Evolutionary conservation across 768 basidiomycete genomes (phyloP).

Genomic region (Grammothele lineata): DNA sequence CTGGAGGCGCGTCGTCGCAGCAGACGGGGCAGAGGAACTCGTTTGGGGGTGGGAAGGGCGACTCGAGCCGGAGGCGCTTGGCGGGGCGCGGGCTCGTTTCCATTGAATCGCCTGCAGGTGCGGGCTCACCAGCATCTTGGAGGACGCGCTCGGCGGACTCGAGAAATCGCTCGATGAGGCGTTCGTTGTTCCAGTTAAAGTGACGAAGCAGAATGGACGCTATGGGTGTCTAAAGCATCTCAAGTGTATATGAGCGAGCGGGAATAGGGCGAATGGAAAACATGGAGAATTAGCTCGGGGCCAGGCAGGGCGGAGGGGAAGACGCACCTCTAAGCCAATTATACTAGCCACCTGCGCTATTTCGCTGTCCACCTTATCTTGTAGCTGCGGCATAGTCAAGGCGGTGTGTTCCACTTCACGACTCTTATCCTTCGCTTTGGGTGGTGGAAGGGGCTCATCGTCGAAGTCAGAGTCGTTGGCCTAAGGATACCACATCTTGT

Average conservation of each 20-base stretch:
- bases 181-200: conserved; percentile 93
- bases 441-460: conserved; percentile 10
- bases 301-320: neutral
- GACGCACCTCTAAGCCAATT: conserved; percentile 26
- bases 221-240: conserved; percentile 47
- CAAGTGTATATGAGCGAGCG: neutral
- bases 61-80: conserved; percentile 23
- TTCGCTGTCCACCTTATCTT: conserved; percentile 21
- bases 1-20: conserved; percentile 55
- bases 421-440: conserved; percentile 25
- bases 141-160: conserved; percentile 79
- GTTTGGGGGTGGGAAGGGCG: conserved; percentile 23
- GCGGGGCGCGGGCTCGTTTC: conserved; percentile 19
- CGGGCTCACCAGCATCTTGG: conserved; percentile 27
- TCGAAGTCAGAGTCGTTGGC: conserved; percentile 23
- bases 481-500: too few species aligned
- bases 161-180: conserved; percentile 94
- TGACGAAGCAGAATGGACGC: conserved; percentile 79
- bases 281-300: neutral
- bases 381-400: conserved; percentile 21
- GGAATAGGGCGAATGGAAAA: neutral
- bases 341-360: conserved; percentile 24
- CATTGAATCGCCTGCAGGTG: conserved; percentile 22
- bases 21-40: conserved; percentile 90
- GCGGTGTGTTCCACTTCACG: conserved; percentile 18